Base-by-base conservation (phyloP, 2,329 filamentous ascomycete species). In the Fusarium nematophilum region DNA sequence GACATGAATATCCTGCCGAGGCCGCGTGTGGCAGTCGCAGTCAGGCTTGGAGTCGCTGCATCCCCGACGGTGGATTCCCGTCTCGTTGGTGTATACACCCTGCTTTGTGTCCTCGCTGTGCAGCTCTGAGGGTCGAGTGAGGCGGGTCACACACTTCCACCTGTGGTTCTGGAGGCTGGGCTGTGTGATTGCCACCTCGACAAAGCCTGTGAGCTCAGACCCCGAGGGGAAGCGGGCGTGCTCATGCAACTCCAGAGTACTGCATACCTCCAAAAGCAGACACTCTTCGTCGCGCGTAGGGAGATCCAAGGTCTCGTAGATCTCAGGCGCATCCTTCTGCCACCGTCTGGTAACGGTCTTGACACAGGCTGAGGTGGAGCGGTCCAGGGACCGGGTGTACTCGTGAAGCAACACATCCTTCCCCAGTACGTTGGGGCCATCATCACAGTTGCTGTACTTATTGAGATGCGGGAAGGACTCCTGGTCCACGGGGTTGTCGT, bases 201-300 rank as follows among this genome's bases (percentile, higher is more conserved):
- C 82, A 56, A 84, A 81, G 53, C 83, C 84, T 58, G 85, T 81
- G 50, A 89, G 80, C 67, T 86, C 83, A 5, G 85, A 85, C n/a
- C 84, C 82, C 9, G 79, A 75, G 4, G 85, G 85, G 65, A 87
- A 86, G 53, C 81, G 80, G 63, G 79, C 80, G 38, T 81, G 81
- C 59, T 85, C 79, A 67, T 86, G 83, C 3, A 88, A 72, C 58
- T 87, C 82, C 6, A 89, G 78, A 1, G 84, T 84, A 5, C 84
- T 80, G 57, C 87, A 85, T 77, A 88, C 85, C 73, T 89, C 85
- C 58, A 89, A 76, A 29, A 88, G 81, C 55, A 85, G 84, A 30
- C 81, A 81, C 17, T 80, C 76, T 61, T 85, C 78, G 26, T 84
- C 79, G 9, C 80, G 76, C 3, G 77, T 73, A 9, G 80, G 76